Evolutionary conservation across 306 rosid species (phyloP), one percentile per base, ranked within the genome.

Genomic region (Corylus americana): DNA sequence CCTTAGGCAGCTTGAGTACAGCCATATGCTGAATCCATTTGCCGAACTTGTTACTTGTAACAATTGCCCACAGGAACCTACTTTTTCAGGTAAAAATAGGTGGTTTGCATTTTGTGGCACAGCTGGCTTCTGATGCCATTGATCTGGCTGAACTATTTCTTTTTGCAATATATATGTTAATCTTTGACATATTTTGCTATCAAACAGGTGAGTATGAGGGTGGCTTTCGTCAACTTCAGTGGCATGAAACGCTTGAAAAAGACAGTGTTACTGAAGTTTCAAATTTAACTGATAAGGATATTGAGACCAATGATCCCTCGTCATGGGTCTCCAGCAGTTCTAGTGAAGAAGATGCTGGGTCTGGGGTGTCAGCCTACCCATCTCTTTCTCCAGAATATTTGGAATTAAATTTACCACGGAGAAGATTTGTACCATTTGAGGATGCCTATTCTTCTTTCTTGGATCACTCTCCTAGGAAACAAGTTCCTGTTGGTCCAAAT

Each of bases 401-500:
- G 62, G 87, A 86, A 64, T 66, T 53, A 66, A 84, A 78, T 9
- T 78, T 44, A 76, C 90, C 82, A 1, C 58, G 37, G 81, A 86
- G 80, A 79, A 53, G 75, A 71, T 76, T 20, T 74, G 73, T 55
- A 70, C 85, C 85, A 67, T 18, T 55, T 39, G 87, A 83, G 73
- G 89, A 81, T 79, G 75, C 18, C 13, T 74, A 71, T 83, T 63
- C 82, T 35, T 55, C 62, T 45, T 76, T 70, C 42, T 50, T 29
- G 42, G 85, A 84, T 73, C 7, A 70, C 72, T 71, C 79, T 78
- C 86, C 87, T 4, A 76, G 88, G 85, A 84, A 62, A 69, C 77
- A 74, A 71, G 85, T 88, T 81, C 89, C 90, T 12, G 18, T 88
- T 53, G 94, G 92, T 47, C 74, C 81, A 47, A 76, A 84, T 79